phyloP scores from a whole-genome alignment of 805 yeast genomes.

The Danielozyma ontarioensis region DNA sequence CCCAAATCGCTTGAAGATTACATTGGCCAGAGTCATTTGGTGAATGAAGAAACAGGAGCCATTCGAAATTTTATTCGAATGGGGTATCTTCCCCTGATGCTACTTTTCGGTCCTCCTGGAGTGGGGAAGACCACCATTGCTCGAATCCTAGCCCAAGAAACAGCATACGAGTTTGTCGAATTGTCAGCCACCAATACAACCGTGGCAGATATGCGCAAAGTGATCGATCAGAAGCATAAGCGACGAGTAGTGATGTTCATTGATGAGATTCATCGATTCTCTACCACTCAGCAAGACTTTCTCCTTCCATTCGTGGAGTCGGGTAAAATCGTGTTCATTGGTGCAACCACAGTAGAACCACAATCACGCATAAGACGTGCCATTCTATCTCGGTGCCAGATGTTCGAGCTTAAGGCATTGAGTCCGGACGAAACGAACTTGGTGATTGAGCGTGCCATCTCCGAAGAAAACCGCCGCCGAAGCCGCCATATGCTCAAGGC shows the following conservation, averaged over 20 bases:
- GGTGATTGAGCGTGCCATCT: slow-evolving; percentile 55
- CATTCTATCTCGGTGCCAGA: slow-evolving; percentile 75
- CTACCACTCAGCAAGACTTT: slow-evolving; percentile 82
- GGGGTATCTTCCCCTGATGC: slow-evolving; percentile 76
- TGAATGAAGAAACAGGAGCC: slow-evolving; percentile 49
- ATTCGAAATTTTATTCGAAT: slow-evolving; percentile 58
- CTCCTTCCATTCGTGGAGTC: slow-evolving; percentile 79
- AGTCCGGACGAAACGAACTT: slow-evolving; percentile 41
- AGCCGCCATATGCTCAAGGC: slow-evolving; percentile 4
- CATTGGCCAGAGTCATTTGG: slow-evolving; percentile 80
- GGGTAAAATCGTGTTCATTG: slow-evolving; percentile 77
- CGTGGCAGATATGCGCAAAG: slow-evolving; percentile 56
- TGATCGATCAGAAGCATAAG: slow-evolving; percentile 35
- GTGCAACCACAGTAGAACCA: slow-evolving; percentile 84
- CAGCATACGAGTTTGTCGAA: slow-evolving; percentile 62
- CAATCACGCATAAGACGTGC: slow-evolving; percentile 79
- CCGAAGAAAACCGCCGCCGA: slow-evolving; percentile 27
- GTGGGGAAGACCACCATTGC: slow-evolving; percentile 91
- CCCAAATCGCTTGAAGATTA: slow-evolving; percentile 66
- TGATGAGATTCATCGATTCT: slow-evolving; percentile 90
- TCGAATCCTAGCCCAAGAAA: slow-evolving; percentile 49
- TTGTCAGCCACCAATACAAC: slow-evolving; percentile 80
- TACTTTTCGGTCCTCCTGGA: slow-evolving; percentile 95
- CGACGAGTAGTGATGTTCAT: slow-evolving; percentile 56
- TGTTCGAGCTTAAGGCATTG: slow-evolving; percentile 62